Base-by-base conservation (phyloP, 75 land plant species). In the Chamaecyparis obtusa region DNA sequence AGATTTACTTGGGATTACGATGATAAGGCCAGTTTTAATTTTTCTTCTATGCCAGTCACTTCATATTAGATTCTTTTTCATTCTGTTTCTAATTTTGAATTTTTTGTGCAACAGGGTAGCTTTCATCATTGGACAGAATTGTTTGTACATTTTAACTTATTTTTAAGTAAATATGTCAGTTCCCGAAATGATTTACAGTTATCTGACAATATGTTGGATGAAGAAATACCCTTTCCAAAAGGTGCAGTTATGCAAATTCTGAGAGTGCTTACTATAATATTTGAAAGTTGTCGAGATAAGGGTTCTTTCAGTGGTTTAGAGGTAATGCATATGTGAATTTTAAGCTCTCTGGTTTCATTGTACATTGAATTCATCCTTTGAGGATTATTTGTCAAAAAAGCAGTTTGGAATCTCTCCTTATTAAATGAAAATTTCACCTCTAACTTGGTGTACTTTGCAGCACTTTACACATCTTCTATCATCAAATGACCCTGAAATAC, bases 401-500 rank as follows among this genome's bases (percentile, higher is more conserved):
- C n/a, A 44, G 39, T 41, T 78, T 21, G 11, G 81, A 6, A 3
- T 43, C n/a, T 81, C 32, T 81, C 5, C 10, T 27, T 44, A 1
- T 0, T n/a, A 81, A 81, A 81, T 46, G n/a, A 46, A 81, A 74
- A 32, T 33, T 3, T 81, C 21, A 83, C 30, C 21, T 87, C 14
- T 51, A 74, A 83, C 9, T 71, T 74, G 30, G 41, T 54, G 16
- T 43, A 54, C 86, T 37, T 88, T 84, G 86, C 96, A 98, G 99
- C 95, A 96, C 93, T 92, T 98, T 82, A 92, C 91, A 88, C 89
- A 89, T 46, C 88, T 98, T 43, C 96, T 98, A 75, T 88, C 99
- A 33, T 97, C 99, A 49, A 97, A 96, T 32, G 99, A 98, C 91
- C 95, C 99, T 88, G 99, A 97, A n/a, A 93, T 98, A 88, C 91